Percentiles rank a stretch among this genome's conserved stretches.
These are phyloP conservation scores for Meredithiella fracta DNA, from an alignment of 2,329 filamentous ascomycete species.

Conservation along the genomic window DNA sequence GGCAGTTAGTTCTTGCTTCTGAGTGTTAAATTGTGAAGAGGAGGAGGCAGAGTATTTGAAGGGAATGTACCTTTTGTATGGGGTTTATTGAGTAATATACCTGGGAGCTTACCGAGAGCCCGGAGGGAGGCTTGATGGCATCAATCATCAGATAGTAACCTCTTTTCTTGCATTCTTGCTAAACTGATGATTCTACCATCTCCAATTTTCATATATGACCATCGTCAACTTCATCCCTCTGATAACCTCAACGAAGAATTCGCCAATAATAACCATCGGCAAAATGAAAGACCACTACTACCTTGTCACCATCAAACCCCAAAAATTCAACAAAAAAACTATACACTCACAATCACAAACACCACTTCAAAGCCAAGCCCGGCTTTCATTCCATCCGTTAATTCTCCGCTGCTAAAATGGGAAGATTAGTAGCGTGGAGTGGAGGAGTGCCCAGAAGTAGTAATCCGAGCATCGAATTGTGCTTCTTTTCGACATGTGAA, in stretches of 20 bases:
- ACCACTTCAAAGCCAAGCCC: too few species aligned
- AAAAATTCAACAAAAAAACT: conserved; percentile 1
- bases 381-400: too few species aligned
- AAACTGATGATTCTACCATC: not conserved
- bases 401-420: too few species aligned
- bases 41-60: too few species aligned
- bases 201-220: not conserved
- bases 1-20: not conserved
- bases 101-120: too few species aligned
- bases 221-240: not conserved
- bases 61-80: not conserved
- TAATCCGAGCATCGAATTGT: too few species aligned
- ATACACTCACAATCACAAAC: not conserved
- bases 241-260: not conserved
- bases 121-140: too few species aligned
- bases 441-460: not conserved
- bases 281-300: not conserved
- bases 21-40: too few species aligned
- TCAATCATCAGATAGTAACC: too few species aligned
- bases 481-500: not conserved
- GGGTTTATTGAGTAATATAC: too few species aligned
- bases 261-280: not conserved
- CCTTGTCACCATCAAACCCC: not conserved
- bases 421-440: too few species aligned
- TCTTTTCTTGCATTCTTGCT: too few species aligned